Percentiles rank a stretch among this genome's conserved stretches.
These are phyloP conservation scores for Quercus tomentella DNA, from an alignment of 331 rosid genomes.

Conservation along the genomic window DNA sequence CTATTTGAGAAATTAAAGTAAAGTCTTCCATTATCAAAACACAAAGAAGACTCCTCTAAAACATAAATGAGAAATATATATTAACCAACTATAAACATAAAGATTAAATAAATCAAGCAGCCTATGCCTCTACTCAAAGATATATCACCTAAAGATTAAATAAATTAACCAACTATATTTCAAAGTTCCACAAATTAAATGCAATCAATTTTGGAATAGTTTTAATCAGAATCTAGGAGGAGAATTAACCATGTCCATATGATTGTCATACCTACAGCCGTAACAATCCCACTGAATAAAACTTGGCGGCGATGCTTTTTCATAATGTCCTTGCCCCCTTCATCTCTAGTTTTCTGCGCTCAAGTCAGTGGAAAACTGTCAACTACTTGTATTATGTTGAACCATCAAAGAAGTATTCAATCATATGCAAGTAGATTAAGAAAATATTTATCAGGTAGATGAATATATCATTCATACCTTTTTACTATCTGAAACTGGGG, in stretches of 20 bases:
- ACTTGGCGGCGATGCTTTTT: conserved; percentile 97
- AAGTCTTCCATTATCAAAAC: background rate
- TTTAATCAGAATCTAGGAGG: conserved; percentile 11
- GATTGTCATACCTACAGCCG: conserved; percentile 81
- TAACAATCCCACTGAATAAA: conserved; percentile 84
- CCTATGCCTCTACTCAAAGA: background rate
- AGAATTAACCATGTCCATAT: conserved; percentile 16
- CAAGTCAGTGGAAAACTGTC: conserved; percentile 38
- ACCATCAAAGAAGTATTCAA: conserved; percentile 12
- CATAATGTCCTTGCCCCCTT: conserved; percentile 84
- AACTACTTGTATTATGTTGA: conserved; percentile 21
- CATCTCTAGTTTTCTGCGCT: conserved; percentile 69
- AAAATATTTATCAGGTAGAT: conserved; percentile 12
- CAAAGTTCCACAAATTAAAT: background rate
- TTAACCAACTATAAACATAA: too few species aligned
- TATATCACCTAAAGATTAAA: background rate
- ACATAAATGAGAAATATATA: background rate
- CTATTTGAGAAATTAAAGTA: background rate
- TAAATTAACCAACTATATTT: background rate
- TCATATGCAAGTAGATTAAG: conserved; percentile 11
- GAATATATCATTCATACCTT: conserved; percentile 46
- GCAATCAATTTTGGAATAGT: background rate
- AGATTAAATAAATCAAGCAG: too few species aligned
- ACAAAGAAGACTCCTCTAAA: background rate
- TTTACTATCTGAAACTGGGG: conserved; percentile 56